Evolutionary conservation across 75 land plant genomes (phyloP).

Genomic region (Cunninghamia lanceolata): DNA sequence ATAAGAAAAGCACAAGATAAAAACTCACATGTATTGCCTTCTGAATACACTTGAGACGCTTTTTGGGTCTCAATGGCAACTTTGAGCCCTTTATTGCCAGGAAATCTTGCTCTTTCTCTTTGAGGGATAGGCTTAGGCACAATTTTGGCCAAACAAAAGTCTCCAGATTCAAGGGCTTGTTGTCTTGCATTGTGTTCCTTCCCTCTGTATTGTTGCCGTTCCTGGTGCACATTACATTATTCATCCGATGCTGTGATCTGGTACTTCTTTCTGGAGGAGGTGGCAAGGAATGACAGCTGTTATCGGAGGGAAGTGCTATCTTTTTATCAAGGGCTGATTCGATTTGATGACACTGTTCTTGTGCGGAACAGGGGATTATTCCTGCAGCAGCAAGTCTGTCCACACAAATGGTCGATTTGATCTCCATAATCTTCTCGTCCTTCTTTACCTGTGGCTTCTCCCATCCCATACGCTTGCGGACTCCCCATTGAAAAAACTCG

Average conservation of each 20-base stretch:
- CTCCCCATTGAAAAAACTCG: background rate
- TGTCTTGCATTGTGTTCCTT: no score
- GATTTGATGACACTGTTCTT: background rate
- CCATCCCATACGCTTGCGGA: background rate
- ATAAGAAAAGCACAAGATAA: no score
- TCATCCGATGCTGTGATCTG: background rate
- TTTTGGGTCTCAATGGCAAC: no score
- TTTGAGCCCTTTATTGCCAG: no score
- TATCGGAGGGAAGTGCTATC: background rate
- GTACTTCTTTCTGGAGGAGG: no score
- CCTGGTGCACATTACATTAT: background rate
- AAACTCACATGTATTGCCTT: no score
- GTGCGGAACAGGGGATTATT: background rate
- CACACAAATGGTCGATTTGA: background rate
- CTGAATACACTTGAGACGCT: no score
- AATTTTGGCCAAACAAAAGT: no score
- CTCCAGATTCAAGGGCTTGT: no score
- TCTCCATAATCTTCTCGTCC: background rate
- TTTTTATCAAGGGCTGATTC: background rate
- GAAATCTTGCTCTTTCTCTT: no score
- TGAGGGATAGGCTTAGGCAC: no score
- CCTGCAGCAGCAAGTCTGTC: slow-evolving; percentile 1
- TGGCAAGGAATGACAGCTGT: background rate
- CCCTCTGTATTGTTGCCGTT: no score
- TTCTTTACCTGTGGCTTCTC: background rate